A percentile compares a stretch with the other conserved stretches of the same genome.
These are phyloP conservation scores for Lasiodiplodia gonubiensis DNA, from an alignment of 2,329 filamentous ascomycete species.

Conservation along the genomic window DNA sequence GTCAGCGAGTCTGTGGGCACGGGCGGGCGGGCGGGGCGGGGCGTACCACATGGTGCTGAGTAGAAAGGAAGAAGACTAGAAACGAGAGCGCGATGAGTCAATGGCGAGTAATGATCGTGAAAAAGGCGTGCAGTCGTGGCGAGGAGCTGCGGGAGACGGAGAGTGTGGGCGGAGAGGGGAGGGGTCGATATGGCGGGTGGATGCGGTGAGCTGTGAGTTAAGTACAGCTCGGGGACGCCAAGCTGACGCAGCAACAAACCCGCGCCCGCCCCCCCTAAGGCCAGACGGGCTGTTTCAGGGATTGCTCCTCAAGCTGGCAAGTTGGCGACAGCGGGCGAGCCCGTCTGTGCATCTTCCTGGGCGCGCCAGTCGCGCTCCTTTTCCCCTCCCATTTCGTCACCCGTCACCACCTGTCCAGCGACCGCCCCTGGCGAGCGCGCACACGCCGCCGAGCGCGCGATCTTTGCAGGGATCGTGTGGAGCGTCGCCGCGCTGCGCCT, in stretches of 20 bases:
- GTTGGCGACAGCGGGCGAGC: slow-evolving; percentile 21
- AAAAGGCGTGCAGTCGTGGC: slow-evolving; percentile 18
- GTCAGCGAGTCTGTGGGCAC: too few species aligned
- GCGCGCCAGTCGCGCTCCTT: slow-evolving; percentile 25
- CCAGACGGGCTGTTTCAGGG: slow-evolving; percentile 24
- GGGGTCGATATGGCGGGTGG: slow-evolving; percentile 20
- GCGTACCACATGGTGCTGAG: slow-evolving; percentile 28
- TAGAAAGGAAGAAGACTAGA: slow-evolving; percentile 18
- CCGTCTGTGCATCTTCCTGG: slow-evolving; percentile 22
- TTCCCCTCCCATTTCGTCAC: slow-evolving; percentile 27
- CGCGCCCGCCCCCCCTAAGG: slow-evolving; percentile 19
- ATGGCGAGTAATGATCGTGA: slow-evolving; percentile 27
- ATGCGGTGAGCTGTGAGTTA: slow-evolving; percentile 25
- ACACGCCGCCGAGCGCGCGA: slow-evolving; percentile 23
- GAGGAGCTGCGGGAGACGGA: slow-evolving; percentile 19
- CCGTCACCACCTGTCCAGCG: slow-evolving; percentile 18
- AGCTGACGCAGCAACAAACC: slow-evolving; percentile 21
- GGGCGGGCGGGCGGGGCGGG: slow-evolving; percentile 8
- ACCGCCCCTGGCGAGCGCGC: slow-evolving; percentile 14
- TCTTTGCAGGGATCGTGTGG: slow-evolving; percentile 26
- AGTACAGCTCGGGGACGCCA: slow-evolving; percentile 25
- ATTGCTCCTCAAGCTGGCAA: slow-evolving; percentile 9
- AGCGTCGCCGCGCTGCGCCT: slow-evolving; percentile 25
- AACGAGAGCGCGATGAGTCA: slow-evolving; percentile 20
- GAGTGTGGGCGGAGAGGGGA: slow-evolving; percentile 22